Conservation (phyloP, 2,329 filamentous ascomycete species). For the Stemphylium vesicarium region DNA sequence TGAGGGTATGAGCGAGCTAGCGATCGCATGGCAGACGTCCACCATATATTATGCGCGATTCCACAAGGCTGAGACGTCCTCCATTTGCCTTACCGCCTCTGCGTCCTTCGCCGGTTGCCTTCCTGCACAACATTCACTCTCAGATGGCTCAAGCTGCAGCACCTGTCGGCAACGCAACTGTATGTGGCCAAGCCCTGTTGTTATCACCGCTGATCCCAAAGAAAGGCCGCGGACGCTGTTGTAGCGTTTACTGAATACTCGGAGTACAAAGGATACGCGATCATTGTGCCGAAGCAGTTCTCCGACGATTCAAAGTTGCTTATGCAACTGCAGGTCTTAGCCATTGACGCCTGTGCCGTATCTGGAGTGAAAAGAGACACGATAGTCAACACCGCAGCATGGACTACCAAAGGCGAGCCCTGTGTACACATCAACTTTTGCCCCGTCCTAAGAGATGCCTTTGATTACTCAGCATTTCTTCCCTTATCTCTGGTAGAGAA, state of each 20-base stretch:
- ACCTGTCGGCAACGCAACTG: neutral
- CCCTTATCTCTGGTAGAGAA: neutral
- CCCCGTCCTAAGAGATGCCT: neutral
- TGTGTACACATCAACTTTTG: neutral
- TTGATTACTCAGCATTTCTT: constrained; percentile 2
- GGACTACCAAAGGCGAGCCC: neutral
- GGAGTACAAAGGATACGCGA: neutral
- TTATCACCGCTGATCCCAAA: neutral
- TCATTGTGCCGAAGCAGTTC: neutral
- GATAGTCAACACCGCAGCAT: neutral
- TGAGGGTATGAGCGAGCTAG: too few relatives aligned
- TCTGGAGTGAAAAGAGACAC: constrained; percentile 1
- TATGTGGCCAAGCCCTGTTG: constrained; percentile 1
- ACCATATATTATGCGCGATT: too few relatives aligned
- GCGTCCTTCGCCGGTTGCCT: neutral
- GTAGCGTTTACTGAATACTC: constrained; percentile 1
- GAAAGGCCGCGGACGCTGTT: neutral
- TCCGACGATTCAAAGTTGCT: neutral
- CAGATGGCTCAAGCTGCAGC: neutral
- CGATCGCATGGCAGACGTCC: too few relatives aligned
- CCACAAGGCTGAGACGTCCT: too few relatives aligned
- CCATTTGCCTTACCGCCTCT: neutral
- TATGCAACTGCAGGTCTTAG: neutral
- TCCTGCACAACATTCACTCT: constrained; percentile 1
- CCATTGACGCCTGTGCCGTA: neutral